Evolutionary conservation across 2,329 filamentous ascomycete genomes (phyloP), one percentile per base, ranked within the genome.

Genomic region (Fusarium marasasianum): DNA sequence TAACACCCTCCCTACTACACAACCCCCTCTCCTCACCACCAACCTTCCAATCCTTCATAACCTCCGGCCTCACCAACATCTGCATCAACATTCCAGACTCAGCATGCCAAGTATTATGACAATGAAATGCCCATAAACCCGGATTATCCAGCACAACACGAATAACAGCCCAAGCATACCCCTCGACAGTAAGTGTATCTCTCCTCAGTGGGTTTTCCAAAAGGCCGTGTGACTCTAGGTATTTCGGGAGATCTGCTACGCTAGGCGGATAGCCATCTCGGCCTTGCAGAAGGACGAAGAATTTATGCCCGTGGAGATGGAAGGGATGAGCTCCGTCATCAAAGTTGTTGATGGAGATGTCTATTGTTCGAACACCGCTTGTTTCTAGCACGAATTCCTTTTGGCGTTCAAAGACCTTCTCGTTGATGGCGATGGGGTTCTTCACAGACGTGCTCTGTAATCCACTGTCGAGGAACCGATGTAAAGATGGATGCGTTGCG

Each of bases 11-110:
- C 4, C 74, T 63, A 8, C 3, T 38, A 48, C 83, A 84, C 72
- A 84, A 76, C 2, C 66, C 71, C 14, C 65, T 73, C 37, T 79
- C 75, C 9, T 74, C 63, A 3, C 75, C 63, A 2, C 66, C 63
- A 6, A 81, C 54, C 4, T 59, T 50, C 82, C 81, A 82, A 8
- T 43, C 43, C 1, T 69, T 64, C 9, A 82, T 77, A 9, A 76
- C 76, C 3, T 82, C 81, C 0, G 76, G 73, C 17, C 76, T 74
- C 2, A 81, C 82, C 17, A 84, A 75, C 61, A 92, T 86, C 78
- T 90, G 88, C 90, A 91, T 91, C 38, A 87, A 66, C 82, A 91
- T 84, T 3, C 89, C 89, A 3, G 88, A 86, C 72, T 89, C 88
- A 1, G 85, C 83, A 75, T 91, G 89, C 89, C 89, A 91, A 1